A percentile compares a stretch with the other conserved stretches of the same genome.
Conservation (phyloP, 106 monocot species). For the Dactylorhiza incarnata region DNA sequence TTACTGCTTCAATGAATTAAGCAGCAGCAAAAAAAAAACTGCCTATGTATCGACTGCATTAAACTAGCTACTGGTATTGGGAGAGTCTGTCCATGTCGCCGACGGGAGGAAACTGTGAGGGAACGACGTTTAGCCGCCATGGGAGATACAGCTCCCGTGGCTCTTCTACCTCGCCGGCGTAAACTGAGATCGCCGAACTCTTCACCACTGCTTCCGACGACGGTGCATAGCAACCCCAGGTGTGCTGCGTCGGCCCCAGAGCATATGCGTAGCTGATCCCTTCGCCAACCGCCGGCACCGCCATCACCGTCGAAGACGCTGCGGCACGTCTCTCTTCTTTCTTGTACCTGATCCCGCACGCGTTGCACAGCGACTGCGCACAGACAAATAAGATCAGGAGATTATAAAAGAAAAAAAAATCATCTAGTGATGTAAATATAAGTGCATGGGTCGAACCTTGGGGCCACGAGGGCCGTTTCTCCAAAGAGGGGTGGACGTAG, state of each 20-base stretch:
- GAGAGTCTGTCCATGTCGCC: constrained; percentile 27
- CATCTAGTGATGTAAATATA: no score
- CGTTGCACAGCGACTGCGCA: constrained; percentile 87
- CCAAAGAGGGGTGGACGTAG: constrained; percentile 95
- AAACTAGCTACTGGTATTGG: constrained; percentile 34
- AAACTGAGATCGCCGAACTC: neutral
- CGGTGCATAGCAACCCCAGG: constrained; percentile 34
- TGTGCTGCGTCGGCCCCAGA: constrained; percentile 17
- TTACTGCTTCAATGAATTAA: no score
- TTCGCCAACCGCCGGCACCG: neutral
- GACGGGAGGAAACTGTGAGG: constrained; percentile 26
- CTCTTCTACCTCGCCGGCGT: constrained; percentile 12
- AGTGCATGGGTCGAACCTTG: constrained; percentile 56
- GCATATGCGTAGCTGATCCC: constrained; percentile 9
- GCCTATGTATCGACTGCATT: neutral
- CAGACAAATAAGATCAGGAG: neutral
- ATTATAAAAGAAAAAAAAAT: no score
- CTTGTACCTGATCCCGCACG: constrained; percentile 95
- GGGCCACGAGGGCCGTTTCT: constrained; percentile 92
- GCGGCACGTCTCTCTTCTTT: constrained; percentile 89
- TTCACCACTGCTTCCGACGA: neutral
- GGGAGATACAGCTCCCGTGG: constrained; percentile 28
- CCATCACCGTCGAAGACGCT: constrained; percentile 23
- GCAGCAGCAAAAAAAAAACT: neutral
- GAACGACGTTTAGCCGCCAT: constrained; percentile 49